phyloP scores from a whole-genome alignment of 2,329 filamentous ascomycete genomes.

The Pseudogymnoascus sp. region DNA sequence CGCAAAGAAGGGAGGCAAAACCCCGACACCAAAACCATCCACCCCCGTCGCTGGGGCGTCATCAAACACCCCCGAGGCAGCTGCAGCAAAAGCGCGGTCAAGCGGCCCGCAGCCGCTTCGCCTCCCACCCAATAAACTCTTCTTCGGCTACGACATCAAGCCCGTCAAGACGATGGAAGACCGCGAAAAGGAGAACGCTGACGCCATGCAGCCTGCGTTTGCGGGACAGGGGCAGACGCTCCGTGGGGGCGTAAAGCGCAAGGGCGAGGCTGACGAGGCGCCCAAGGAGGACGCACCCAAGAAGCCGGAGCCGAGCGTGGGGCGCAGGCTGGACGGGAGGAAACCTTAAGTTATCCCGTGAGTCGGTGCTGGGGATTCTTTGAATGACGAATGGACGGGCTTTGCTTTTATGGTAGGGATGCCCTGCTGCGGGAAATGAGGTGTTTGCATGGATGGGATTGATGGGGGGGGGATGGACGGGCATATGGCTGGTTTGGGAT shows the following conservation, averaged over 20 bases:
- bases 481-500: background rate
- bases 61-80: constrained; percentile 27
- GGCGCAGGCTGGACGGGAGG: constrained; percentile 13
- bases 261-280: constrained; percentile 29
- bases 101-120: constrained; percentile 83
- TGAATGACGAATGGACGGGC: background rate
- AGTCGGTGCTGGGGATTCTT: background rate
- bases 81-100: constrained; percentile 39
- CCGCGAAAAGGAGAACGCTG: constrained; percentile 56
- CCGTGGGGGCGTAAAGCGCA: constrained; percentile 61
- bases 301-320: constrained; percentile 3
- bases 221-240: constrained; percentile 79
- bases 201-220: constrained; percentile 65
- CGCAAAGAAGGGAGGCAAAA: constrained; percentile 73
- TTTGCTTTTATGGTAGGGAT: background rate
- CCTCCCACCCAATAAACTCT: constrained; percentile 79
- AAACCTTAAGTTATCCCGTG: constrained; percentile 4
- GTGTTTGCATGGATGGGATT: background rate
- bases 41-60: constrained; percentile 59
- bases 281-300: constrained; percentile 9
- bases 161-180: constrained; percentile 74
- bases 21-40: constrained; percentile 60
- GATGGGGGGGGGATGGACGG: background rate
- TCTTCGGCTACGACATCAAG: constrained; percentile 92
- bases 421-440: background rate